These are phyloP conservation scores for Fusarium sp. DNA, from an alignment of 2,329 filamentous ascomycete species.

Conservation along the genomic window DNA sequence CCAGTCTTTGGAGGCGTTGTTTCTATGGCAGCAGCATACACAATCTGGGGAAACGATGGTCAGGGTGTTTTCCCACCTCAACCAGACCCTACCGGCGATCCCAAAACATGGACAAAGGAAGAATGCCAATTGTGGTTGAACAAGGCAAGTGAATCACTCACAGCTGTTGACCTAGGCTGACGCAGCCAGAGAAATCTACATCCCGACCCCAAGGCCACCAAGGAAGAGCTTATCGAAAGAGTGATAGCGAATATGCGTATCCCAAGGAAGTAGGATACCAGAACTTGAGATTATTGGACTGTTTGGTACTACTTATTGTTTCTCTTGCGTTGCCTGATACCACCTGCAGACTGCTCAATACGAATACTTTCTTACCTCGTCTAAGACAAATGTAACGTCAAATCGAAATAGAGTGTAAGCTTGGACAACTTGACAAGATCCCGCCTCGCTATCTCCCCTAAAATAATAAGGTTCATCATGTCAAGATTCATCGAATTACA, in stretches of 20 bases:
- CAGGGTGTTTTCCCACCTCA: slow-evolving; percentile 82
- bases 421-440: background rate
- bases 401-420: background rate
- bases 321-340: slow-evolving; percentile 12
- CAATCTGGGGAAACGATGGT: slow-evolving; percentile 76
- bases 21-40: slow-evolving; percentile 70
- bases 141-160: slow-evolving; percentile 64
- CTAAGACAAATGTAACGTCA: background rate
- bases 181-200: slow-evolving; percentile 58
- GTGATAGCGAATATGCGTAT: slow-evolving; percentile 61
- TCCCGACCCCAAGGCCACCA: slow-evolving; percentile 57
- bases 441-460: background rate
- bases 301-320: background rate
- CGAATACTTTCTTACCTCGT: background rate
- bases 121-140: slow-evolving; percentile 86
- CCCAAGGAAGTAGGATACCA: slow-evolving; percentile 45
- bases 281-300: background rate
- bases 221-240: slow-evolving; percentile 60
- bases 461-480: background rate
- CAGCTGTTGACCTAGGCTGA: background rate
- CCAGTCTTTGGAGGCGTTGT: slow-evolving; percentile 37
- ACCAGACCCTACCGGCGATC: slow-evolving; percentile 81
- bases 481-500: slow-evolving; percentile 3
- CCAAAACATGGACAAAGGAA: slow-evolving; percentile 77
- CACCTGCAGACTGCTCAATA: slow-evolving; percentile 10